A percentile compares a stretch with the other conserved stretches of the same genome.
phyloP scores from a whole-genome alignment of 2,329 filamentous ascomycete species.

The Nigrograna mackinnonii region DNA sequence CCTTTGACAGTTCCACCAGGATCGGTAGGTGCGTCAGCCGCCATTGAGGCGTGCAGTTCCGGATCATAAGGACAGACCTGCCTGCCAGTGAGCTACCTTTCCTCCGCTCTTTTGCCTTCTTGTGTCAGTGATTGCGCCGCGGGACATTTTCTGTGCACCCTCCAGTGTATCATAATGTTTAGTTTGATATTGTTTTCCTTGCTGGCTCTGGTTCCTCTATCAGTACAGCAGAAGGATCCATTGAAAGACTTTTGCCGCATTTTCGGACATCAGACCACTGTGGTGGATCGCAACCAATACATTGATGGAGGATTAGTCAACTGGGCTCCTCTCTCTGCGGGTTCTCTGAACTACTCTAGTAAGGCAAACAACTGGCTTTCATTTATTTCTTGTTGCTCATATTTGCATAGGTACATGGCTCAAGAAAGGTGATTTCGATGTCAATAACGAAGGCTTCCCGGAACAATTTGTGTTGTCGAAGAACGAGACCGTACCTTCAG shows the following conservation, averaged over 20 bases:
- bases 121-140: not conserved
- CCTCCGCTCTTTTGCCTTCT: too few species aligned
- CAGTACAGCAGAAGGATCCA: constrained; percentile 13
- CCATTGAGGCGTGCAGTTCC: too few species aligned
- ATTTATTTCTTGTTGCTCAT: too few species aligned
- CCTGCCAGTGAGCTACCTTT: too few species aligned
- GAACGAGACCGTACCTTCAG: constrained; percentile 56
- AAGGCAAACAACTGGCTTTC: too few species aligned
- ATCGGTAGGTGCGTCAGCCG: too few species aligned
- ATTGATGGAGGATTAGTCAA: constrained; percentile 48
- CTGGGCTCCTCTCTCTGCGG: constrained; percentile 10
- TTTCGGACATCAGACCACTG: constrained; percentile 58
- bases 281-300: constrained; percentile 61
- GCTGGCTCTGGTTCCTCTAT: not conserved
- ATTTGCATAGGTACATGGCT: constrained; percentile 54
- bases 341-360: constrained; percentile 18
- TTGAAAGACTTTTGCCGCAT: constrained; percentile 19
- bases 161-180: not conserved
- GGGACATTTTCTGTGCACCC: not conserved
- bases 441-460: constrained; percentile 45
- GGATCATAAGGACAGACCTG: too few species aligned
- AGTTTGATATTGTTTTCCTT: not conserved
- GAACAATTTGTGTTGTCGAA: constrained; percentile 59
- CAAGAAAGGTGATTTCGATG: constrained; percentile 56
- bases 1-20: too few species aligned